Base-by-base conservation (phyloP, 805 yeast species). In the Isabelozyma gotoi region DNA sequence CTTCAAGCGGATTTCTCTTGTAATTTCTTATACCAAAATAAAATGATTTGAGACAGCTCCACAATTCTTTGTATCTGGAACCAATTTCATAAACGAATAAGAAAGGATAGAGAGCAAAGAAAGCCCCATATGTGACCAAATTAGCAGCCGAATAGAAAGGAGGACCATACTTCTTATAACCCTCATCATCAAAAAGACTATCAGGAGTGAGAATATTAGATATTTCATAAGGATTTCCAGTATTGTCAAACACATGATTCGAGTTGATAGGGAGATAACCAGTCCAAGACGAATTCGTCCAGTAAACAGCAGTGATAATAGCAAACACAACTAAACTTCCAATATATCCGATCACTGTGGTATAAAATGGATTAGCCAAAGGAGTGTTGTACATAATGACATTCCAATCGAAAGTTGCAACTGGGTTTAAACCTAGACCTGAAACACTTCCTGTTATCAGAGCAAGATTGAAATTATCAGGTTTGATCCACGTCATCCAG, bases 401-500 rank as follows among this genome's bases (percentile, higher is more conserved):
- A 59, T 76, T 78, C 60, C 82, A 78, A 39, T 80, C 85, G 55
- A 80, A 71, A 1, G 80, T 68, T 8, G 82, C 57, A 37, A 76
- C 51, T n/a, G 84, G 84, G 54, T 78, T 80, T 34, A 78, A 45
- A 7, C 84, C 84, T 18, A 80, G 46, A 12, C 83, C 83, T 19
- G 45, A 36, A 8, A 50, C 44, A 12, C 66, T 55, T 19, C 85
- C 84, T 8, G 82, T 75, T n/a, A 80, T 57, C 7, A 59, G 53
- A 11, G 79, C 77, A 41, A 80, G 57, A 50, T 72, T 70, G 45
- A 71, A 63, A 55, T 77, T 78, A 33, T 69, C 46, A 12, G 83
- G 84, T 4, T 62, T 59, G 38, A 80, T 80, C 84, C 85, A 81
- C 3, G 78, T 70, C 51, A 77, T 68, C 86, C 85, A 81, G 51